Conservation (phyloP, 495 filamentous ascomycete species). For the Antarctomyces pellizariae region DNA sequence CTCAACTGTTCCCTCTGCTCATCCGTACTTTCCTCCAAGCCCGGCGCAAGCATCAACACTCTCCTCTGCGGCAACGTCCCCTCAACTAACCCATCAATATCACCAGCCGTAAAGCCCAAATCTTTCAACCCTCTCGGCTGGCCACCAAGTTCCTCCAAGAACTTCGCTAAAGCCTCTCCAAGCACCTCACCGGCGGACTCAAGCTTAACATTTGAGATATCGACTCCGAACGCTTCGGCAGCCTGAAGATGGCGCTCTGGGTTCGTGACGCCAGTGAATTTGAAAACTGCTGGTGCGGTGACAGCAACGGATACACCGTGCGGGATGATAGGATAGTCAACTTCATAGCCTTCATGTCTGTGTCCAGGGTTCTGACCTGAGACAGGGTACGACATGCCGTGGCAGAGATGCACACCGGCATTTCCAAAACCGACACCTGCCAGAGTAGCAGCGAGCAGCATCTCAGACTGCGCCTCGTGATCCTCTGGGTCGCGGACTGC, state of each 20-base stretch:
- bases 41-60: constrained; percentile 81
- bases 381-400: constrained; percentile 93
- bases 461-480: constrained; percentile 71
- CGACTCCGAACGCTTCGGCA: constrained; percentile 78
- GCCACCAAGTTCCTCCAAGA: constrained; percentile 62
- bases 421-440: constrained; percentile 95
- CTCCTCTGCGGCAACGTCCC: constrained; percentile 80
- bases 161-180: constrained; percentile 53
- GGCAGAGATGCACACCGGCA: constrained; percentile 89
- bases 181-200: constrained; percentile 77
- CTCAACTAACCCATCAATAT: constrained; percentile 69
- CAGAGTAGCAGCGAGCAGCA: constrained; percentile 84
- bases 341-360: constrained; percentile 60
- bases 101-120: constrained; percentile 47
- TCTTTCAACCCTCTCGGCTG: constrained; percentile 72
- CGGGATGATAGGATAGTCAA: constrained; percentile 58
- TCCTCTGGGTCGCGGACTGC: constrained; percentile 74
- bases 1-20: constrained; percentile 34
- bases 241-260: constrained; percentile 77
- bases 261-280: constrained; percentile 73
- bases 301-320: constrained; percentile 93
- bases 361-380: constrained; percentile 84
- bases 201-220: constrained; percentile 60
- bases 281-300: constrained; percentile 82
- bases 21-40: constrained; percentile 37